Percentiles rank a stretch among this genome's conserved stretches.
Conservation (phyloP, 371 early-diverging fungal species). For the Mucor plumbeus region DNA sequence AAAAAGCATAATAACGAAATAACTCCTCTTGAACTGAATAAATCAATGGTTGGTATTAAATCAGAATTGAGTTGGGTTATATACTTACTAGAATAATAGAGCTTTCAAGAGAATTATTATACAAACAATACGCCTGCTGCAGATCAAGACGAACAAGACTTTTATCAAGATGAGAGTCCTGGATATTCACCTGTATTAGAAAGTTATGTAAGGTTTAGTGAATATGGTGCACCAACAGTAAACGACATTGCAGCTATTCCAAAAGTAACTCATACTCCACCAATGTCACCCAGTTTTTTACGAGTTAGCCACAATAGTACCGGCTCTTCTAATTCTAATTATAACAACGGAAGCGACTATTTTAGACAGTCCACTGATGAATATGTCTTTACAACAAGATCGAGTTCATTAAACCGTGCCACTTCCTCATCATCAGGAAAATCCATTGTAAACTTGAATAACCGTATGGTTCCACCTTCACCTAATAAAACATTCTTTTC, state of each 20-base stretch:
- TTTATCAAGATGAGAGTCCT: constrained; percentile 16
- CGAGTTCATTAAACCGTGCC: constrained; percentile 40
- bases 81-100: not conserved
- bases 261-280: constrained; percentile 15
- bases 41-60: constrained; percentile 6
- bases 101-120: constrained; percentile 1
- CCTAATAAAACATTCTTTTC: constrained; percentile 19
- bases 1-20: constrained; percentile 12
- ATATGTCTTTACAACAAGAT: constrained; percentile 34
- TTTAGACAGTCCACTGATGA: constrained; percentile 20
- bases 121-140: not conserved
- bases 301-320: constrained; percentile 6
- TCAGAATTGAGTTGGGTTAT: not conserved
- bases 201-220: constrained; percentile 26
- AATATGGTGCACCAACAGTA: not conserved
- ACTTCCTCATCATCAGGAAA: constrained; percentile 23
- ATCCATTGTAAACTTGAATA: constrained; percentile 18
- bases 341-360: constrained; percentile 9
- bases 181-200: constrained; percentile 29
- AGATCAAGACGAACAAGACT: not conserved
- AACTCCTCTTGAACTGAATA: constrained; percentile 21
- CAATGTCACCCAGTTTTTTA: constrained; percentile 30
- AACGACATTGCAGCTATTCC: not conserved
- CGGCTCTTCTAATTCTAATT: not conserved
- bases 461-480: constrained; percentile 1